Conservation (phyloP, 805 yeast species). For the Saccharomycopsis guyanensis region DNA sequence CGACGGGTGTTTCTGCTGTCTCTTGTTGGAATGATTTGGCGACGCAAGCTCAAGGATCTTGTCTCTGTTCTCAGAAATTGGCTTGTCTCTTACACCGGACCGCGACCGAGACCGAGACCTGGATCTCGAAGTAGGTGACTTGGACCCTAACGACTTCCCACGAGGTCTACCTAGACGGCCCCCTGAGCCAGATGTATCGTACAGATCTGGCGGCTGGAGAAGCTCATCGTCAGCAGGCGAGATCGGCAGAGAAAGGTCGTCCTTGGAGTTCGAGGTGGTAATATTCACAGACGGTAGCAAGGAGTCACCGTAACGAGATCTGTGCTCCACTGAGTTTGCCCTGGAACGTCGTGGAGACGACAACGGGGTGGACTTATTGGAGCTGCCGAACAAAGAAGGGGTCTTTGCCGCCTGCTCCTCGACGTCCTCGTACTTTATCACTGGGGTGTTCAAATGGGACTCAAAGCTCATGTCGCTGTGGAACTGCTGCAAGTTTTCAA, state of each 20-base stretch:
- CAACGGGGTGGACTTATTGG: slow-evolving; percentile 30
- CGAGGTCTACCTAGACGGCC: slow-evolving; percentile 30
- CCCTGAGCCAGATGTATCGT: slow-evolving; percentile 30
- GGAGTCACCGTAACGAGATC: slow-evolving; percentile 22
- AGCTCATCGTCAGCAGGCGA: slow-evolving; percentile 27
- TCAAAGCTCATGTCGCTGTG: not conserved
- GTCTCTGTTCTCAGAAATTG: slow-evolving; percentile 28
- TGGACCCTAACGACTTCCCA: slow-evolving; percentile 17
- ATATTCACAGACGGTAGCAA: slow-evolving; percentile 20
- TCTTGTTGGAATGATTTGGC: slow-evolving; percentile 43
- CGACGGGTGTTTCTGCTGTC: slow-evolving; percentile 66
- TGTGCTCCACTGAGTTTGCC: slow-evolving; percentile 26
- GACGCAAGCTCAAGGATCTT: slow-evolving; percentile 61
- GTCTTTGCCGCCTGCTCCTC: slow-evolving; percentile 39
- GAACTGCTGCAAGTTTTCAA: slow-evolving; percentile 12
- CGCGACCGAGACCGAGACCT: slow-evolving; percentile 32
- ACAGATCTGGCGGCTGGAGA: slow-evolving; percentile 32
- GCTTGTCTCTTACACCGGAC: slow-evolving; percentile 24
- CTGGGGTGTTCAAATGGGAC: not conserved
- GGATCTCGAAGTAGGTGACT: slow-evolving; percentile 19
- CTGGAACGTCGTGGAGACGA: slow-evolving; percentile 32
- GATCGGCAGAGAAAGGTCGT: slow-evolving; percentile 29
- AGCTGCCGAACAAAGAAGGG: slow-evolving; percentile 50
- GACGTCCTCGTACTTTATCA: slow-evolving; percentile 10
- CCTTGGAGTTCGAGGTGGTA: slow-evolving; percentile 10